Evolutionary conservation across 1,284 basidiomycete genomes (phyloP), one percentile per base, ranked within the genome.

Genomic region (Ceratobasidium sp.): DNA sequence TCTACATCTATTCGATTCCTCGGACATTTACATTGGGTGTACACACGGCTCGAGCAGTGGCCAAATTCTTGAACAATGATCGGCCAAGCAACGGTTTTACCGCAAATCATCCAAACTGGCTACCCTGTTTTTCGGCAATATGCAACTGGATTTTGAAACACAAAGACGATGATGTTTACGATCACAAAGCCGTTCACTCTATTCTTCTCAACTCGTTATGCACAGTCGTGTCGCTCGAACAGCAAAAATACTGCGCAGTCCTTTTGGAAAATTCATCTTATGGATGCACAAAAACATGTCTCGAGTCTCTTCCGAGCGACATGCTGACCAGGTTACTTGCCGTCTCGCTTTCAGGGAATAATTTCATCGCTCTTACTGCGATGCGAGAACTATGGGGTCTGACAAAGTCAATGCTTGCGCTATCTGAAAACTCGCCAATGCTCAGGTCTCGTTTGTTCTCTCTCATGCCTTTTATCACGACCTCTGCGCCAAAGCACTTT

Each of bases 251-350:
- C 15, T 59, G 44, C n/a, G 23, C 33, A 28, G n/a, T 13, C 3
- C 17, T 46, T 1, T 48, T 65, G 42, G 15, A 12, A 1, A 1
- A 28, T 1, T 23, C 62, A 1, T 28, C 44, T 17, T 7, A 4
- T 0, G 62, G 62, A 9, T 65, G 62, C n/a, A 48, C 42, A 23
- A 46, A 23, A 26, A 28, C 42, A 28, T 65, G 62, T 33, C 28
- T 65, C 42, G 42, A 65, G n/a, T 65, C 42, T 17, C n/a, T 65
- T 65, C 44, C 62, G 26, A 48, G 17, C n/a, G 13, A 13, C 44
- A 48, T 20, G 0, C 44, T 65, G 4, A n/a, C 17, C 15, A 23
- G 2, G 62, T 20, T 65, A 12, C 26, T 46, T 1, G 40, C 33
- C 33, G 38, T 33, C 42, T 65, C 57, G n/a, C 7, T 65, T 44